These are phyloP conservation scores for Citrus inodora DNA, from an alignment of 345 rosid genomes.

Conservation along the genomic window DNA sequence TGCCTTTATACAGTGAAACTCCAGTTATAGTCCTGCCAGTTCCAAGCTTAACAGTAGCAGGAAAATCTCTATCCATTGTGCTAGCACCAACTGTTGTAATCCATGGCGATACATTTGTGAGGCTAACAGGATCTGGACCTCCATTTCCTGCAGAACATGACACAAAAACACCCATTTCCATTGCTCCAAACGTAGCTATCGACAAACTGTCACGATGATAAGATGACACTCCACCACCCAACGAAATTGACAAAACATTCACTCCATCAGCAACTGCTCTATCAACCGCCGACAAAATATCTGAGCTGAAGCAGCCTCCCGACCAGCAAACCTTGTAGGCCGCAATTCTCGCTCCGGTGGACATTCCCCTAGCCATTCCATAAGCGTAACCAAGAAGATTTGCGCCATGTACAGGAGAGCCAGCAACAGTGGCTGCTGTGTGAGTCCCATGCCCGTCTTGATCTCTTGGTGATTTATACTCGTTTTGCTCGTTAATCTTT, in stretches of 20 bases:
- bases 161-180: slow-evolving; percentile 80
- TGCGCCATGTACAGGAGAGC: slow-evolving; percentile 55
- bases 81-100: slow-evolving; percentile 78
- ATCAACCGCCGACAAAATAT: slow-evolving; percentile 71
- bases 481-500: slow-evolving; percentile 49
- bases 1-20: slow-evolving; percentile 64
- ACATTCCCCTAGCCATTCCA: slow-evolving; percentile 81
- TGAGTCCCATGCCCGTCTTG: slow-evolving; percentile 83
- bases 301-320: slow-evolving; percentile 72
- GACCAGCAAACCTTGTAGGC: slow-evolving; percentile 79
- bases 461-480: slow-evolving; percentile 74
- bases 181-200: slow-evolving; percentile 77
- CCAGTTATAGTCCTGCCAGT: slow-evolving; percentile 36
- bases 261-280: slow-evolving; percentile 78
- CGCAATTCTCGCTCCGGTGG: slow-evolving; percentile 71
- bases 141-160: slow-evolving; percentile 76
- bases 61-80: slow-evolving; percentile 76
- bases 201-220: slow-evolving; percentile 56
- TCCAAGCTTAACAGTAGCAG: slow-evolving; percentile 56
- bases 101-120: slow-evolving; percentile 83
- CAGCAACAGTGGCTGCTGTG: slow-evolving; percentile 77
- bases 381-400: slow-evolving; percentile 64
- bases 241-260: slow-evolving; percentile 60
- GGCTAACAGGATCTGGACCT: slow-evolving; percentile 63
- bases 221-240: slow-evolving; percentile 76